Evolutionary conservation across 345 rosid genomes (phyloP), one percentile per base, ranked within the genome.

Genomic region (Acer yangbiense): DNA sequence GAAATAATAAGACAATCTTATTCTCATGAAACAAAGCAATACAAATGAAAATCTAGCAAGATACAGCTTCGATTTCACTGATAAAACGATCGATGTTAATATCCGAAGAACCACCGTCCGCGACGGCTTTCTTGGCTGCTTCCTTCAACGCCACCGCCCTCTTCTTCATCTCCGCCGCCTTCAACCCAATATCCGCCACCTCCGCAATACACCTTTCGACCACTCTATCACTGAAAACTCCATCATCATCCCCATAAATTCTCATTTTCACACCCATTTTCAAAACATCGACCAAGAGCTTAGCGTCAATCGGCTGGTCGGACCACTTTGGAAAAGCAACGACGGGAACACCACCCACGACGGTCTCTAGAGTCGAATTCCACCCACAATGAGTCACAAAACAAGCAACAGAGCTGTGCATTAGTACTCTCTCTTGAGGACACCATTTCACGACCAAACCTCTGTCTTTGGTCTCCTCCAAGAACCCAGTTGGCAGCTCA

Each of bases 341-440:
- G 14, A 87, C 77, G 0, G 95, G 91, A 52, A 87, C 85, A 2
- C 91, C 95, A 1, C 88, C 76, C 4, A 50, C 84, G 52, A 88
- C 67, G 0, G 89, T 81, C 79, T 91, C 91, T 0, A 87, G 73
- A 32, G 85, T 68, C n/a, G 95, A 89, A 76, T 87, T 91, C 94
- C 90, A 88, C 1, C 94, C 91, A 3, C 93, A 84, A 6, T 91
- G 93, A 3, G 88, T 88, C 18, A 91, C 41, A 10, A 89, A 91
- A 64, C 93, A 89, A 69, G 86, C 82, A 18, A 84, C 58, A 3
- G 88, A 81, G 29, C 12, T 70, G 74, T 91, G 89, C 71, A 70
- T 79, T 16, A 89, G 55, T 13, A 89, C 89, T 63, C 41, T 84
- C 81, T 87, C 90, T 73, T 89, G 95, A 7, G 82, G 78, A 61